A percentile compares a stretch with the other conserved stretches of the same genome.
These are phyloP conservation scores for Acer saccharum DNA, from an alignment of 345 rosid species.

Conservation along the genomic window DNA sequence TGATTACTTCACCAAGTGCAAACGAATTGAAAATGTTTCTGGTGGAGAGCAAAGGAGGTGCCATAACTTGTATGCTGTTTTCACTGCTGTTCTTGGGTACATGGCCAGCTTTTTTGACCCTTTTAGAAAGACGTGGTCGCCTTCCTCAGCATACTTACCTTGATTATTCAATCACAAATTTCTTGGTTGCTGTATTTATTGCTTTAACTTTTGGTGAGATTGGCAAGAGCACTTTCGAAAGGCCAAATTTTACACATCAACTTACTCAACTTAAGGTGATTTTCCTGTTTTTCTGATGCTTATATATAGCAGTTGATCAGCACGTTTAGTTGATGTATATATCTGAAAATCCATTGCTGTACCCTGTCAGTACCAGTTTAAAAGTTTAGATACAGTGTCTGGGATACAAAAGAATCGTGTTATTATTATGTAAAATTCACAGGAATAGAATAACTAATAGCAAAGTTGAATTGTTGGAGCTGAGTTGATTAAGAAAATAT, in stretches of 20 bases:
- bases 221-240: constrained; percentile 22
- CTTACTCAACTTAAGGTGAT: constrained; percentile 53
- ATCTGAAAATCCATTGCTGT: background rate
- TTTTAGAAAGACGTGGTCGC: constrained; percentile 79
- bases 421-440: background rate
- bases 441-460: background rate
- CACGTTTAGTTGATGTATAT: background rate
- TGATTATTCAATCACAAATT: constrained; percentile 75
- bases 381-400: background rate
- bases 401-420: background rate
- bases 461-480: background rate
- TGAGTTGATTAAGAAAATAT: background rate
- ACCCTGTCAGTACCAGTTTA: background rate
- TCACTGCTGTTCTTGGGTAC: constrained; percentile 76
- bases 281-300: background rate
- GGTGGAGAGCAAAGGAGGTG: constrained; percentile 87
- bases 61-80: constrained; percentile 67
- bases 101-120: constrained; percentile 83
- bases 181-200: constrained; percentile 66
- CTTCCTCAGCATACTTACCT: constrained; percentile 93
- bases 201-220: constrained; percentile 74
- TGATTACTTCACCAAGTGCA: constrained; percentile 18
- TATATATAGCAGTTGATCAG: background rate
- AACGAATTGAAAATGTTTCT: constrained; percentile 53
- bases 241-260: constrained; percentile 61